Percentiles rank a stretch among this genome's conserved stretches.
These are phyloP conservation scores for Ceratocystis harringtonii DNA, from an alignment of 2,329 filamentous ascomycete genomes.

Conservation along the genomic window DNA sequence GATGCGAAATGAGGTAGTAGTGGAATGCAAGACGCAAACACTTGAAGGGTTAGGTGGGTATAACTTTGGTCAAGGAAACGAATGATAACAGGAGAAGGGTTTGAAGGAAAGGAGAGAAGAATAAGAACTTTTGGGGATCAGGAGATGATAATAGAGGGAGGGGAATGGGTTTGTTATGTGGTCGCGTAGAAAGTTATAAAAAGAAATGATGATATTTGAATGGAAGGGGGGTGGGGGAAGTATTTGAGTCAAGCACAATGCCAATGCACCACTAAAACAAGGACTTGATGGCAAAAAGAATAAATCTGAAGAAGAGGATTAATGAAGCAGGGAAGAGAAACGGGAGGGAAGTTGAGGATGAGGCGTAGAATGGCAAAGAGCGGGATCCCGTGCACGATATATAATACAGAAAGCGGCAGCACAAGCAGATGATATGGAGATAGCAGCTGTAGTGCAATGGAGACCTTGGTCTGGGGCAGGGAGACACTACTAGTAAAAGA, in stretches of 20 bases:
- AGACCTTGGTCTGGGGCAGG: background rate
- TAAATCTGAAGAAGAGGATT: background rate
- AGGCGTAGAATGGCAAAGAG: background rate
- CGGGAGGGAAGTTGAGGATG: background rate
- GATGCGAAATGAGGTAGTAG: constrained; percentile 8
- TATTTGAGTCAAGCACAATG: constrained; percentile 9
- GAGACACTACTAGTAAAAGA: background rate
- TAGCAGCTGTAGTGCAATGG: background rate
- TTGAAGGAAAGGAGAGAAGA: constrained; percentile 13
- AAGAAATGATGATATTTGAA: constrained; percentile 2
- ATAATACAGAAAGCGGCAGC: constrained; percentile 3
- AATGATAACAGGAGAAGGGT: background rate
- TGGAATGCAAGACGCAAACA: constrained; percentile 7
- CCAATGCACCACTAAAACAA: constrained; percentile 7
- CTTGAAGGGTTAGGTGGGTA: constrained; percentile 10
- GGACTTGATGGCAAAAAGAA: background rate
- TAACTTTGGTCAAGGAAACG: background rate
- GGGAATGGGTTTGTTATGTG: constrained; percentile 9
- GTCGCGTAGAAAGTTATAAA: constrained; percentile 2
- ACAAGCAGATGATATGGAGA: background rate
- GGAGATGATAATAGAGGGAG: background rate
- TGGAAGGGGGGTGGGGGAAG: constrained; percentile 7
- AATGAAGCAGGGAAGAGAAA: background rate
- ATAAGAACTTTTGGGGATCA: constrained; percentile 8
- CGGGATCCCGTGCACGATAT: constrained; percentile 11